Evolutionary conservation across 495 filamentous ascomycete species (phyloP), one percentile per base, ranked within the genome.

Genomic region (Chaetomidium leptoderma): DNA sequence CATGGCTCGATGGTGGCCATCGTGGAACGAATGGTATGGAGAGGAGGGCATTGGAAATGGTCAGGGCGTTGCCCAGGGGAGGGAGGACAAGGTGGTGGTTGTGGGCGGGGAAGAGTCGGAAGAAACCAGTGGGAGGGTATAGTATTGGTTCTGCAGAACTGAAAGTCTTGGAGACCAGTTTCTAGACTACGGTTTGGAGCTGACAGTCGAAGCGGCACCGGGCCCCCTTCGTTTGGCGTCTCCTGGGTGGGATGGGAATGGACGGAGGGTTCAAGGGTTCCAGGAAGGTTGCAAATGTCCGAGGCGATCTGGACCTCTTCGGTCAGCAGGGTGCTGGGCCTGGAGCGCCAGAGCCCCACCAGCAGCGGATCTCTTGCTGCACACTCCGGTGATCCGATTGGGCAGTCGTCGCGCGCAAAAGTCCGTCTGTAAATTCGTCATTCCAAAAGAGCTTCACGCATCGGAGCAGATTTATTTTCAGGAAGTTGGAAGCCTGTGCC

Each of bases 1-100:
- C 78, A 73, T 61, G 80, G 80, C 76, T 83, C 80, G 69, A 82
- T 81, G 54, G 77, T 82, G 62, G 77, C 77, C 77, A 79, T 79
- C 68, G 70, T 78, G 70, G 58, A 61, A 49, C 61, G 63, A 66
- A 58, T 63, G 62, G 49, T 58, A 46, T 53, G 58, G 55, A 53
- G 61, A 54, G 56, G 58, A 52, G 59, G 59, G 70, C 70, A 72
- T 72, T 71, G 61, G 68, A 58, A 59, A 35, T 37, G 40, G 43
- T 37, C 49, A 39, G 49, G 57, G 57, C 56, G 39, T 14, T 26
- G 56, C 51, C 58, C 45, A 23, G 26, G n/a, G 53, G 48, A 14
- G 47, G 50, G 24, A 44, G 29, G 33, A 24, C 24, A 49, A 37
- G 19, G 8, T 10, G 39, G 16, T 35, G 35, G n/a, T 14, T 23